phyloP scores from a whole-genome alignment of 306 rosid genomes.

The Oxytropis ochrocephala region DNA sequence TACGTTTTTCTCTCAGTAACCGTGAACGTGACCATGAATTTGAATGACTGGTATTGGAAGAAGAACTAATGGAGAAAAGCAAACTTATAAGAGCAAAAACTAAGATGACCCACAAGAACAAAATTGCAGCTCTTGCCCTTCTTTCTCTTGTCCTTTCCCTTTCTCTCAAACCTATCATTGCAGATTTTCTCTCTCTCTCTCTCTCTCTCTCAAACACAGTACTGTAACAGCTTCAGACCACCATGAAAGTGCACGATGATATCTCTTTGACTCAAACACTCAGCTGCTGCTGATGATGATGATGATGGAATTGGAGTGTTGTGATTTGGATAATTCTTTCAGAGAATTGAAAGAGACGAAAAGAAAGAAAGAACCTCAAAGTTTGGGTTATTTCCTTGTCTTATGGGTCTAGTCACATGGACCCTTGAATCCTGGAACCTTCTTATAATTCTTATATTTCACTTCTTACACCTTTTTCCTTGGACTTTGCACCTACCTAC shows the following conservation, averaged over 20 bases:
- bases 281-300: no score
- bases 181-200: background rate
- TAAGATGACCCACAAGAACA: conserved; percentile 58
- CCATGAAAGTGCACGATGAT: conserved; percentile 24
- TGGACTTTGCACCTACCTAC: conserved; percentile 41
- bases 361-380: background rate
- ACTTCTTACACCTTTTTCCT: conserved; percentile 30
- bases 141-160: conserved; percentile 30
- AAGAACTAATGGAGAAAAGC: conserved; percentile 19
- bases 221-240: conserved; percentile 19
- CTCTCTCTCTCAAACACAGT: background rate
- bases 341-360: background rate
- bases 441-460: conserved; percentile 54
- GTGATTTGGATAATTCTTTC: conserved; percentile 30
- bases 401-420: conserved; percentile 77
- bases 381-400: conserved; percentile 53
- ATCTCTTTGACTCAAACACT: background rate
- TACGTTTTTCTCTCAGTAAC: conserved; percentile 21
- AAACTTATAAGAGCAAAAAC: conserved; percentile 39
- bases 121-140: conserved; percentile 21
- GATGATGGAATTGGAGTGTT: background rate
- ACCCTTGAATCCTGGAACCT: conserved; percentile 88
- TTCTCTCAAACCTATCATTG: conserved; percentile 52
- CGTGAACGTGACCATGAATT: background rate
- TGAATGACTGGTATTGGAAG: background rate